Evolutionary conservation across 768 basidiomycete genomes (phyloP).

Genomic region (Tricholoma flavovirens): DNA sequence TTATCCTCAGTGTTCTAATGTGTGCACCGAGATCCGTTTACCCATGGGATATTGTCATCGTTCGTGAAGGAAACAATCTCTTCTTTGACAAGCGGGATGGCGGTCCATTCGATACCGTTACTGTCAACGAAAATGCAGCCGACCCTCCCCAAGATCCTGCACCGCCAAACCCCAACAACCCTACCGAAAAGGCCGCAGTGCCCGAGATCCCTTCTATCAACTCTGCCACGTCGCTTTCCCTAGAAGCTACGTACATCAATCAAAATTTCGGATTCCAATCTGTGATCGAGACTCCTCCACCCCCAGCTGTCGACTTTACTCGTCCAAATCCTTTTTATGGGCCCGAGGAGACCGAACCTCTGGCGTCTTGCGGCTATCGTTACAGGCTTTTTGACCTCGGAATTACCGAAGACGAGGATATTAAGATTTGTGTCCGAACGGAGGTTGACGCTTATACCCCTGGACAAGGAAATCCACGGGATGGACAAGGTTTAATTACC

Average conservation of each 20-base stretch:
- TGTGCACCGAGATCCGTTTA: slow-evolving; percentile 92
- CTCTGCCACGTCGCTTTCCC: slow-evolving; percentile 84
- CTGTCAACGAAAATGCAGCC: slow-evolving; percentile 96
- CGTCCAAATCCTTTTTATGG: slow-evolving; percentile 95
- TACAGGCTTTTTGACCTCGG: slow-evolving; percentile 95
- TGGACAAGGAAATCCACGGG: slow-evolving; percentile 53
- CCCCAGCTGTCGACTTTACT: slow-evolving; percentile 64
- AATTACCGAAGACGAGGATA: slow-evolving; percentile 84
- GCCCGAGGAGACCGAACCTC: slow-evolving; percentile 89
- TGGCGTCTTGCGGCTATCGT: slow-evolving; percentile 94
- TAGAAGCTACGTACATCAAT: slow-evolving; percentile 99
- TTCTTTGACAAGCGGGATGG: slow-evolving; percentile 98
- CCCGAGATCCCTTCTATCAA: slow-evolving; percentile 85
- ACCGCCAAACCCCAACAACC: slow-evolving; percentile 74
- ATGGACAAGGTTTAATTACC: slow-evolving; percentile 78
- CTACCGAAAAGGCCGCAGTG: slow-evolving; percentile 51
- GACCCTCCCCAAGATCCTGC: slow-evolving; percentile 87
- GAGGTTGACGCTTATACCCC: slow-evolving; percentile 88
- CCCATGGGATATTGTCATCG: slow-evolving; percentile 97
- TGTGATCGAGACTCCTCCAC: slow-evolving; percentile 64
- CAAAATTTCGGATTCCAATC: slow-evolving; percentile 98
- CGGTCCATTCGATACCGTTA: slow-evolving; percentile 94
- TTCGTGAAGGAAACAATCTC: slow-evolving; percentile 87
- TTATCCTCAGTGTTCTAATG: slow-evolving; percentile 94
- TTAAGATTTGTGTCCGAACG: slow-evolving; percentile 88